Evolutionary conservation across 2,329 filamentous ascomycete genomes (phyloP), one percentile per base, ranked within the genome.

Genomic region (Ascosphaera acerosa): DNA sequence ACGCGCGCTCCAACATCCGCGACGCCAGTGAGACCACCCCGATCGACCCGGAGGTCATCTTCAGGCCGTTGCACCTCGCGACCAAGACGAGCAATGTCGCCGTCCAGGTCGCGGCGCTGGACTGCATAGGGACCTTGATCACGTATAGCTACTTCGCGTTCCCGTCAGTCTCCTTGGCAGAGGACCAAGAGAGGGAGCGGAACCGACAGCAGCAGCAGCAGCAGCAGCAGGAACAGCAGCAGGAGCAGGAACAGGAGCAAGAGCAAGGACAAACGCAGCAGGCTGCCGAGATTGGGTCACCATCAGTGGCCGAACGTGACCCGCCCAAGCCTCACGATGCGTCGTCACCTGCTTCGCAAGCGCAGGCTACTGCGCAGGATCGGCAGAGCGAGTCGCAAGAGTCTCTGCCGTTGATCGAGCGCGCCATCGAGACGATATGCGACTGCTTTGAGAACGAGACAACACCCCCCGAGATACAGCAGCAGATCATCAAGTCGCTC

Each of bases 71-170:
- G 18, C 77, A 89, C 47, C 64, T 94, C 26, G 87, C 89, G 30
- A 84, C 82, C 20, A 78, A 81, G 48, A 75, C 80, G 6, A 67
- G 72, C 43, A 92, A 78, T 44, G 73, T 84, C 32, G 70, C 78
- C 35, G 62, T 97, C 29, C 77, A 81, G 36, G 90, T 81, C 15
- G 77, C 76, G 22, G 82, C 87, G 4, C 68, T 97, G 45, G 87
- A 97, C 54, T 94, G 84, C 54, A 92, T 97, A 44, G 87, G 89
- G 44, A 97, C 97, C 59, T 70, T 97, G 38, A 94, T 94, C 49
- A 92, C 84, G 44, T 97, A 91, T 52, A 91, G 87, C 12, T 94
- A 94, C 60, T 94, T 97, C 52, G 84, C 84, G 30, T 67, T 78
- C 31, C 66, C 72, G 20, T 59, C 58, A 32, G 53, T 54, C 15